A percentile compares a stretch with the other conserved stretches of the same genome.
phyloP scores from a whole-genome alignment of 305 asterid genomes.

The Galium porrigens region DNA sequence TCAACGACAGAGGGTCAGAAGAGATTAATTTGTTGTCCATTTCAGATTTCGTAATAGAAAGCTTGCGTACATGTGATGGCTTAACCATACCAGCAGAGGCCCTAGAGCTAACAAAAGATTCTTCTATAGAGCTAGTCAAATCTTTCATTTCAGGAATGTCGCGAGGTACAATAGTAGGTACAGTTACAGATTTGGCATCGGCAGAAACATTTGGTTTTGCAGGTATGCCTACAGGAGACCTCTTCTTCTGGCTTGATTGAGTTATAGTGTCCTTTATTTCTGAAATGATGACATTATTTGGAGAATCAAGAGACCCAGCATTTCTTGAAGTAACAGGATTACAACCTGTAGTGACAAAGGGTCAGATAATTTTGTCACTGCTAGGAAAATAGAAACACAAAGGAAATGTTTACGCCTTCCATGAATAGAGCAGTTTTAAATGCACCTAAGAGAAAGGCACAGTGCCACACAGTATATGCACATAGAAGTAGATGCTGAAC shows the following conservation, averaged over 20 bases:
- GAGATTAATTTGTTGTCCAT: constrained; percentile 39
- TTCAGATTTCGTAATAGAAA: constrained; percentile 43
- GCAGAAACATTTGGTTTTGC: constrained; percentile 36
- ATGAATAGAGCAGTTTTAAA: not conserved
- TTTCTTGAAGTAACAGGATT: constrained; percentile 37
- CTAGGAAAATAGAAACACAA: not conserved
- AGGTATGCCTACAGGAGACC: constrained; percentile 29
- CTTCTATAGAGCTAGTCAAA: constrained; percentile 43
- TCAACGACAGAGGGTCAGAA: constrained; percentile 34
- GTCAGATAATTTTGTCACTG: constrained; percentile 5
- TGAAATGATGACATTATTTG: constrained; percentile 32
- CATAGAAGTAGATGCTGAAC: not conserved
- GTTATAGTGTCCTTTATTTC: constrained; percentile 39
- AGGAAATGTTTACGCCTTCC: not conserved
- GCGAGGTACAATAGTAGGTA: constrained; percentile 58
- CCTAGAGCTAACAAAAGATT: constrained; percentile 35
- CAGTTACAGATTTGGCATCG: constrained; percentile 37
- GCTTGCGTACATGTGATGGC: constrained; percentile 40
- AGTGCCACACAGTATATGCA: not conserved
- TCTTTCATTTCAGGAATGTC: constrained; percentile 46
- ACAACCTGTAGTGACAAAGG: constrained; percentile 54
- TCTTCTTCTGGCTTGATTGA: constrained; percentile 43
- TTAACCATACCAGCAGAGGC: constrained; percentile 28
- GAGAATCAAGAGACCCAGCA: constrained; percentile 31
- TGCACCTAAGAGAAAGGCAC: not conserved